Evolutionary conservation across 768 basidiomycete genomes (phyloP).

Genomic region (Tricholoma saponaceum): DNA sequence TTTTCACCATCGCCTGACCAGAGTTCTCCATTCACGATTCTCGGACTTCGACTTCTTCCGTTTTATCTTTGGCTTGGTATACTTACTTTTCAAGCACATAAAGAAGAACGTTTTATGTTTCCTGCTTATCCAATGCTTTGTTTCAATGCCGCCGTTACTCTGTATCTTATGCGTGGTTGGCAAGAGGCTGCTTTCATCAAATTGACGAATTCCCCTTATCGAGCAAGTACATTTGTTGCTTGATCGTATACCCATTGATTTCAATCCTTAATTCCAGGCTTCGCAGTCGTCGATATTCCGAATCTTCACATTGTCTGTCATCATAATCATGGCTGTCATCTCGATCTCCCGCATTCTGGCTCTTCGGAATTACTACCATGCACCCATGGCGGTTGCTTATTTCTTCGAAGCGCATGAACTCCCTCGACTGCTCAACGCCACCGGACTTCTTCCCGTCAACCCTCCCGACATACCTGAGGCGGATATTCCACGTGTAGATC

Average conservation of each 20-base stretch:
- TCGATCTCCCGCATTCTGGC: constrained; percentile 81
- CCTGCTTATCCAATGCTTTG: constrained; percentile 89
- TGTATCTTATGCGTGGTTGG: constrained; percentile 87
- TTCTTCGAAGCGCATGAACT: constrained; percentile 76
- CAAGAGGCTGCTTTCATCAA: constrained; percentile 72
- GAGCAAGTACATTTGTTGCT: constrained; percentile 42
- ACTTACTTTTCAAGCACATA: constrained; percentile 81
- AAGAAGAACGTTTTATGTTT: constrained; percentile 99
- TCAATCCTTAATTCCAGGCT: constrained; percentile 45
- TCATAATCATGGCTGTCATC: constrained; percentile 61
- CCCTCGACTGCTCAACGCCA: constrained; percentile 73
- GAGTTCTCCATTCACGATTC: constrained; percentile 76
- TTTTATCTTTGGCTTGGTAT: constrained; percentile 90
- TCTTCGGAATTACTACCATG: constrained; percentile 85
- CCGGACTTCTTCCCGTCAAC: constrained; percentile 55
- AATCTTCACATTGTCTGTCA: constrained; percentile 64
- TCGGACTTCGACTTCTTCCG: constrained; percentile 78
- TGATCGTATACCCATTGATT: background rate
- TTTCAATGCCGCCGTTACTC: constrained; percentile 88
- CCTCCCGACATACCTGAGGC: constrained; percentile 35
- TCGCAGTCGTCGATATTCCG: constrained; percentile 74
- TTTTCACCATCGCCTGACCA: constrained; percentile 44
- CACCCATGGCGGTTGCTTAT: constrained; percentile 70
- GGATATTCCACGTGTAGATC: constrained; percentile 51
- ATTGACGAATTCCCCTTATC: constrained; percentile 80